phyloP scores from a whole-genome alignment of 768 basidiomycete genomes.

The Leccinum truebloodii region DNA sequence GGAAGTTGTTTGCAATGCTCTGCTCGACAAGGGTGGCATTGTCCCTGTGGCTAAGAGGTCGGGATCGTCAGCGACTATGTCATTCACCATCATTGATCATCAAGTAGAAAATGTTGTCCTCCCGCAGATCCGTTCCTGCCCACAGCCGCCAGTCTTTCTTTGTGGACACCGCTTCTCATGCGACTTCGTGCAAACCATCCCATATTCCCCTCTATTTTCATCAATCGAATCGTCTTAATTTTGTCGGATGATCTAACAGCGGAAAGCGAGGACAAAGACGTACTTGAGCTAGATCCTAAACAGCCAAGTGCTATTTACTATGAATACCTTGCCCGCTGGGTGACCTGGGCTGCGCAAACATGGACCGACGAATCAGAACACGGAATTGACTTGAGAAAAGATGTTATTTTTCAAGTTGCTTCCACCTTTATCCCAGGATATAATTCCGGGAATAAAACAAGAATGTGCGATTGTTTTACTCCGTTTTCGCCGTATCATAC shows the following conservation, averaged over 20 bases:
- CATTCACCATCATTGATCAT: constrained; percentile 6
- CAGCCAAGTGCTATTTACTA: constrained; percentile 48
- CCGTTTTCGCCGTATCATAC: not conserved
- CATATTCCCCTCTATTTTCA: constrained; percentile 51
- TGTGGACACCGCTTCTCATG: constrained; percentile 68
- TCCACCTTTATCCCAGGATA: constrained; percentile 46
- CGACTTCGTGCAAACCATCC: constrained; percentile 59
- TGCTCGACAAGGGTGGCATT: constrained; percentile 71
- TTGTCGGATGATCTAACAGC: constrained; percentile 27
- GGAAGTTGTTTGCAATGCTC: constrained; percentile 61
- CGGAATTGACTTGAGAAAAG: constrained; percentile 46
- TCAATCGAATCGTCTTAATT: constrained; percentile 43
- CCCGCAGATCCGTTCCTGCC: constrained; percentile 48
- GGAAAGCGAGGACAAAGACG: constrained; percentile 15
- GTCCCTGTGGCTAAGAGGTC: constrained; percentile 88
- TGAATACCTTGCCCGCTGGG: constrained; percentile 70
- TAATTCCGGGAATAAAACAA: constrained; percentile 26
- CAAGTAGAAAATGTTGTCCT: constrained; percentile 54
- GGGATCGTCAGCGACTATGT: constrained; percentile 16
- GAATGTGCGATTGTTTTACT: constrained; percentile 34
- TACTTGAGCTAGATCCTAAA: constrained; percentile 21
- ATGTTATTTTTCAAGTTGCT: constrained; percentile 46
- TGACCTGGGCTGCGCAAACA: constrained; percentile 54
- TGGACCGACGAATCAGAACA: constrained; percentile 35
- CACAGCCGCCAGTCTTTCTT: constrained; percentile 47